Conservation (phyloP, 1,284 basidiomycete genomes). For the Ganoderma lingzhi region DNA sequence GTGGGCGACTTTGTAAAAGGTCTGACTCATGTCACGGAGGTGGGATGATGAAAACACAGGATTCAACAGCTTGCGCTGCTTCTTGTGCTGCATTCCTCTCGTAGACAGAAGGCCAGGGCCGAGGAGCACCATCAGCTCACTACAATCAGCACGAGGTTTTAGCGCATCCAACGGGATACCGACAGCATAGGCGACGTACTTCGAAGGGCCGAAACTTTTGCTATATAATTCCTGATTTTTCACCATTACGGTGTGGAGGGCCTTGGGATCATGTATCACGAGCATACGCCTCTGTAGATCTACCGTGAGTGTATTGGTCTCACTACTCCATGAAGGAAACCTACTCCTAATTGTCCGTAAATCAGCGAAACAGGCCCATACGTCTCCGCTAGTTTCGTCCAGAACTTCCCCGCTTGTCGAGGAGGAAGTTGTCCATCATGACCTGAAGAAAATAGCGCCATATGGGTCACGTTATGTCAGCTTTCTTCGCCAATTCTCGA, state of each 20-base stretch:
- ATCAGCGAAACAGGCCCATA: slow-evolving; percentile 33
- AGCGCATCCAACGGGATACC: neutral
- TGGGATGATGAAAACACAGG: slow-evolving; percentile 5
- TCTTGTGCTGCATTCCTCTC: slow-evolving; percentile 8
- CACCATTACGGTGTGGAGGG: slow-evolving; percentile 15
- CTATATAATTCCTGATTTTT: slow-evolving; percentile 14
- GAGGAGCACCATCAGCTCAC: slow-evolving; percentile 3
- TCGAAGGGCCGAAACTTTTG: neutral
- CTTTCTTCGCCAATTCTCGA: neutral
- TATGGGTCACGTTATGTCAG: neutral
- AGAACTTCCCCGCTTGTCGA: neutral
- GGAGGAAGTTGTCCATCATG: neutral
- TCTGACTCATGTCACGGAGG: slow-evolving; percentile 10
- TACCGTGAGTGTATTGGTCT: neutral
- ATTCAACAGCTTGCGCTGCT: slow-evolving; percentile 7
- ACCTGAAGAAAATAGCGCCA: neutral
- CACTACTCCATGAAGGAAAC: neutral
- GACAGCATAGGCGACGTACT: neutral
- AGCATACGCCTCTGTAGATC: slow-evolving; percentile 10
- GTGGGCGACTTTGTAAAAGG: slow-evolving; percentile 10
- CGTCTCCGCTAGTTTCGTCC: slow-evolving; percentile 8
- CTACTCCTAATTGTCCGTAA: slow-evolving; percentile 30
- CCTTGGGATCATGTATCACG: slow-evolving; percentile 12
- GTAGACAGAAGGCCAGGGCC: slow-evolving; percentile 10
- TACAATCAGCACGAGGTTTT: neutral